A percentile compares a stretch with the other conserved stretches of the same genome.
phyloP scores from a whole-genome alignment of 2,329 filamentous ascomycete genomes.

The Ophiognomonia clavigignenti-juglandacearum region DNA sequence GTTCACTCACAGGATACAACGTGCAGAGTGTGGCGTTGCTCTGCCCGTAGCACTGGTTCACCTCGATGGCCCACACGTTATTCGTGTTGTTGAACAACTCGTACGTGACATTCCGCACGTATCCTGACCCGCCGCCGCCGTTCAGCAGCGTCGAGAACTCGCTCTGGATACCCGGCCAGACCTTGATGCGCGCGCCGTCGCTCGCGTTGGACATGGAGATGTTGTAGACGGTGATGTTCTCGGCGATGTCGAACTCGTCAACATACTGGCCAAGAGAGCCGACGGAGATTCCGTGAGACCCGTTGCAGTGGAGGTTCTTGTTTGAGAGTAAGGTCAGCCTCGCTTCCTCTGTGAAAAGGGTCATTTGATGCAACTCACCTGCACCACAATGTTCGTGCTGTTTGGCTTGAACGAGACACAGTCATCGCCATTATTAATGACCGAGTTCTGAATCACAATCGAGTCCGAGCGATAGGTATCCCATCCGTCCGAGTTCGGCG shows the following conservation, averaged over 20 bases:
- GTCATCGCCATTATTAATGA: constrained; percentile 55
- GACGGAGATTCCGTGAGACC: constrained; percentile 57
- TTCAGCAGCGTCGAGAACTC: constrained; percentile 3
- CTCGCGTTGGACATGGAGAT: constrained; percentile 40
- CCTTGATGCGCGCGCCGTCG: constrained; percentile 60
- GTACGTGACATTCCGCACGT: constrained; percentile 39
- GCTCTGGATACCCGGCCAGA: constrained; percentile 34
- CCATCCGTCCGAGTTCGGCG: constrained; percentile 40
- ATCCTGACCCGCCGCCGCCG: constrained; percentile 11
- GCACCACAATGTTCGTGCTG: constrained; percentile 53
- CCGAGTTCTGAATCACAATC: constrained; percentile 51
- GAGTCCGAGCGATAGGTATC: constrained; percentile 43
- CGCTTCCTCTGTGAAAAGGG: too few relatives aligned
- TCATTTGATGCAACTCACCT: too few relatives aligned
- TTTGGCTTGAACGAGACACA: constrained; percentile 63
- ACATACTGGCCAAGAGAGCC: constrained; percentile 57
- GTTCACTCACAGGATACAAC: constrained; percentile 22
- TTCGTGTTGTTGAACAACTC: constrained; percentile 52
- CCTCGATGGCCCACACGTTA: constrained; percentile 56
- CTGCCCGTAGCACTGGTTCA: constrained; percentile 56
- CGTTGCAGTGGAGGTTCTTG: constrained; percentile 56
- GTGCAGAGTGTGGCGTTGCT: constrained; percentile 26
- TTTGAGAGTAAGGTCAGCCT: constrained; percentile 32
- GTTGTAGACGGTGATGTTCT: constrained; percentile 51
- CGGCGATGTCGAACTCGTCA: constrained; percentile 52